Evolutionary conservation across 768 basidiomycete species (phyloP).

Genomic region (Phaeolepiota aurea): DNA sequence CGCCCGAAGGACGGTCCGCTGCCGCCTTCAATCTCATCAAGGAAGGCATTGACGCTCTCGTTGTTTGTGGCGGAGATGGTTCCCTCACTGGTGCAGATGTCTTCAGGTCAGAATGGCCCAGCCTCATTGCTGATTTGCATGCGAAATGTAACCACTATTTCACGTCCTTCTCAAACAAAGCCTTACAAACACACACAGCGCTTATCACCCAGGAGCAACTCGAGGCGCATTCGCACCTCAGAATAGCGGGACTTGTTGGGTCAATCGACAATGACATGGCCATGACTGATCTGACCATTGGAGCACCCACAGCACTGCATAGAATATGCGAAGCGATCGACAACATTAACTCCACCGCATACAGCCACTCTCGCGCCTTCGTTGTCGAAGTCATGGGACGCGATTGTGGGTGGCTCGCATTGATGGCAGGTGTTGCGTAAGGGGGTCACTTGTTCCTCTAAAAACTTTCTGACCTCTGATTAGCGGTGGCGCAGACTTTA

Average conservation of each 20-base stretch:
- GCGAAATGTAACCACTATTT: slow-evolving; percentile 31
- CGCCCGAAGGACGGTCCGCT: slow-evolving; percentile 76
- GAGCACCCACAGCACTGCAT: slow-evolving; percentile 90
- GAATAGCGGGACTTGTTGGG: slow-evolving; percentile 96
- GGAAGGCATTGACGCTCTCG: slow-evolving; percentile 95
- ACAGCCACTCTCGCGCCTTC: slow-evolving; percentile 94
- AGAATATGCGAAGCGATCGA: slow-evolving; percentile 98
- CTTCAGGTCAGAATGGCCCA: slow-evolving; percentile 91
- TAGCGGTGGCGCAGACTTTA: slow-evolving; percentile 89
- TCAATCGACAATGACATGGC: slow-evolving; percentile 99
- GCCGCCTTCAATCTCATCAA: slow-evolving; percentile 90
- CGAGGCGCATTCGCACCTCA: slow-evolving; percentile 71
- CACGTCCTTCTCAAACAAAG: slow-evolving; percentile 2
- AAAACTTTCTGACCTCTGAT: not conserved
- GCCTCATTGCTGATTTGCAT: slow-evolving; percentile 63
- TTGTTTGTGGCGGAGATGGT: slow-evolving; percentile 96
- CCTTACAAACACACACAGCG: slow-evolving; percentile 25
- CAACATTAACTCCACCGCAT: slow-evolving; percentile 95
- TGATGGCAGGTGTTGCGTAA: slow-evolving; percentile 86
- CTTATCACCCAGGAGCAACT: slow-evolving; percentile 71
- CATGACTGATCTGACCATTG: slow-evolving; percentile 95
- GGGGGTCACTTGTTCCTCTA: slow-evolving; percentile 13
- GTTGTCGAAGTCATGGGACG: slow-evolving; percentile 99
- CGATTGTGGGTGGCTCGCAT: slow-evolving; percentile 97
- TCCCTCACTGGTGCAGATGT: slow-evolving; percentile 93